Base-by-base conservation (phyloP, 2,329 filamentous ascomycete species). In the Neonectria magnoliae region DNA sequence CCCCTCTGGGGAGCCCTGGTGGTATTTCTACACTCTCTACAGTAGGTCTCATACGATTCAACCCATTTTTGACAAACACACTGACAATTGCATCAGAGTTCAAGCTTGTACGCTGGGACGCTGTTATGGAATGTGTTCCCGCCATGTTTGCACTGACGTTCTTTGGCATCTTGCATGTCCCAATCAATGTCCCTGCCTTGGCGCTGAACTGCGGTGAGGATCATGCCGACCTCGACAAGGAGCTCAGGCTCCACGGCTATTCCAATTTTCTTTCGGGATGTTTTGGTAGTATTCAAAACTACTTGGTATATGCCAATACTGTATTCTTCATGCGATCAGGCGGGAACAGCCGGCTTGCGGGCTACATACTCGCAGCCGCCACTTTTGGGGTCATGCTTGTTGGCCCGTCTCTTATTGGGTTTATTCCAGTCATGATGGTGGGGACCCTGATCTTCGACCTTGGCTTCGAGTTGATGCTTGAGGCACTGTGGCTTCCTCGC, bases 101-200 rank as follows among this genome's bases (percentile, higher is more conserved):
- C 73, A 84, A 90, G 53, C 84, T 91, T 25, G 91, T 98, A 3
- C 88, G 94, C 71, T 97, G 93, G 92, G 85, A 86, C 48, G 96
- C 95, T 3, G 86, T 99, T 53, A 81, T 85, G n/a, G 90, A 94
- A 73, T 94, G 92, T 1, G 86, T 98, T 31, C 96, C 96, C 1
- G 94, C 96, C 31, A 98, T 99, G 93, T 90, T 99, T 73, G 96
- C 96, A 0, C 82, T 99, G 65, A 98, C 96, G 0, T 99, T 99
- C 82, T 99, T 99, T 74, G 96, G 96, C 57, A 91, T 99, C 60
- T 87, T 99, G 3, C 96, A 99, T 76, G 96, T 99, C 3, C 96
- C 96, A 0, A 99, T 99, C 80, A 99, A 99, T 74, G 94, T 99
- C 5, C 96, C 96, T 2, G 96, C 96, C 2, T 82, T 99, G 63